Evolutionary conservation across 805 yeast species (phyloP).

Genomic region (Komagataella populi): DNA sequence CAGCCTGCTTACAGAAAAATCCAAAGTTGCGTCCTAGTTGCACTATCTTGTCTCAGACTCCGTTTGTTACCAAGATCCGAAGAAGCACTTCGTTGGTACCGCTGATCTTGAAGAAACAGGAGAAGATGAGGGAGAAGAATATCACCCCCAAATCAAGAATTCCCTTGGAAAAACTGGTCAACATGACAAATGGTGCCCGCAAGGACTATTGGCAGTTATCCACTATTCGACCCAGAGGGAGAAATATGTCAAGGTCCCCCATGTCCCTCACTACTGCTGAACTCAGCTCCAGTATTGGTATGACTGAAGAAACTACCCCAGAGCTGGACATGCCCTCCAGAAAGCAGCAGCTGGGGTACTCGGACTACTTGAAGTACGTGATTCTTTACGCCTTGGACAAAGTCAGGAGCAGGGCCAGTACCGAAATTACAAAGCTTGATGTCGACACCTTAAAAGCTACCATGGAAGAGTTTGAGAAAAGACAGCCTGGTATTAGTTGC

Average conservation of each 20-base stretch:
- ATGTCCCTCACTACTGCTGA: not conserved
- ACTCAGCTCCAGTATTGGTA: not conserved
- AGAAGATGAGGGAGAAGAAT: constrained; percentile 18
- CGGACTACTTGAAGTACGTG: constrained; percentile 24
- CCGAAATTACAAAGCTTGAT: constrained; percentile 28
- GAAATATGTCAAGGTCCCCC: not conserved
- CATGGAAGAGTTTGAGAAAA: constrained; percentile 30
- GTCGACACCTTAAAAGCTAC: constrained; percentile 28
- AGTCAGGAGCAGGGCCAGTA: constrained; percentile 37
- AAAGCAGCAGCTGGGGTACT: not conserved
- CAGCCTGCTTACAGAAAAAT: constrained; percentile 5
- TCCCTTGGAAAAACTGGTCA: not conserved
- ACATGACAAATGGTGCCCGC: not conserved
- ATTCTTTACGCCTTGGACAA: constrained; percentile 29
- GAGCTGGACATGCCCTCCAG: not conserved
- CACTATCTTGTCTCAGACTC: constrained; percentile 32
- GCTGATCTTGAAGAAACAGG: constrained; percentile 25
- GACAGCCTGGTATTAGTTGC: constrained; percentile 50
- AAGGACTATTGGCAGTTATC: not conserved
- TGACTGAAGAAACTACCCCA: not conserved
- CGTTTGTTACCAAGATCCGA: constrained; percentile 29
- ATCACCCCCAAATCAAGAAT: not conserved
- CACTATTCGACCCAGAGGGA: not conserved
- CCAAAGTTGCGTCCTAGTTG: constrained; percentile 23
- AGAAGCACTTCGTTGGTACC: constrained; percentile 16